Percentiles rank a stretch among this genome's conserved stretches.
Evolutionary conservation across 352 stramenopile species (phyloP).

Genomic region (Elongisporangium senticosum): DNA sequence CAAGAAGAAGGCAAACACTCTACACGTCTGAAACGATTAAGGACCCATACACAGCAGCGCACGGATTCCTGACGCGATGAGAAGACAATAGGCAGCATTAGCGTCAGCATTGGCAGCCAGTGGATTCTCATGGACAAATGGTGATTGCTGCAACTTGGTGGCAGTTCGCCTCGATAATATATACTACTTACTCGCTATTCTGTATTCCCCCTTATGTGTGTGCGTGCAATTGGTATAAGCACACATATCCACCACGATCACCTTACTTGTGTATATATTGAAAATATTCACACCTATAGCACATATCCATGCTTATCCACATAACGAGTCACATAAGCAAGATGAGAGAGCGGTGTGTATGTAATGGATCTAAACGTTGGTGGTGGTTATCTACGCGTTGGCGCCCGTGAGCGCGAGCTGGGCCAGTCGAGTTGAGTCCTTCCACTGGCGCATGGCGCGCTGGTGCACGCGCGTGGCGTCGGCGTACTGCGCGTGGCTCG

Average conservation of each 20-base stretch:
- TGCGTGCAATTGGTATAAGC: background rate
- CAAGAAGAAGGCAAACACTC: background rate
- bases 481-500: slow-evolving; percentile 23
- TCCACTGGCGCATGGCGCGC: slow-evolving; percentile 60
- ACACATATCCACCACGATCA: background rate
- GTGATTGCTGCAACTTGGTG: background rate
- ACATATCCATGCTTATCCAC: background rate
- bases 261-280: no score
- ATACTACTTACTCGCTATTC: background rate
- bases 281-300: background rate
- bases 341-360: background rate
- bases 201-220: background rate
- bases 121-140: background rate
- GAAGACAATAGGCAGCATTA: no score
- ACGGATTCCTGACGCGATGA: no score
- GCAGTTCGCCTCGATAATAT: background rate
- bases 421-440: slow-evolving; percentile 45
- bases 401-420: slow-evolving; percentile 33
- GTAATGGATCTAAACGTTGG: background rate
- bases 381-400: slow-evolving; percentile 12
- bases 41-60: background rate
- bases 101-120: background rate
- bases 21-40: background rate
- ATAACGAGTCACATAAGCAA: background rate
- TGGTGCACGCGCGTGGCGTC: slow-evolving; percentile 69